Conservation (phyloP, 352 stramenopile genomes). For the Globisporangium uncinulatum region DNA sequence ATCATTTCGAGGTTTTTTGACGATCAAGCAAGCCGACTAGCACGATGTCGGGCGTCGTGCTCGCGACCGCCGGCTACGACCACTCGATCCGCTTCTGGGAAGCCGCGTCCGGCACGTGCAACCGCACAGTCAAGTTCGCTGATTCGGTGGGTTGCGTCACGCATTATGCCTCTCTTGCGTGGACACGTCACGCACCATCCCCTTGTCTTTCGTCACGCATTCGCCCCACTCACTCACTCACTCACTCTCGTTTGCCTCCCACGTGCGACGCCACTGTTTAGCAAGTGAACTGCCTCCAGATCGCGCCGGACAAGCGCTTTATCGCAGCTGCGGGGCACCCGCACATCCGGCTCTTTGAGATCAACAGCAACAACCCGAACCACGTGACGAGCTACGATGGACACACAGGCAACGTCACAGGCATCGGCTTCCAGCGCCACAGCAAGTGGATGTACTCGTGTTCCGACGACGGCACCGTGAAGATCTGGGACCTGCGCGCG, state of each 20-base stretch:
- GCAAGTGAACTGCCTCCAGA: constrained; percentile 97
- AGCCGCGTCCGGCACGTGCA: constrained; percentile 92
- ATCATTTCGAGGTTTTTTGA: no score
- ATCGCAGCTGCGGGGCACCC: constrained; percentile 97
- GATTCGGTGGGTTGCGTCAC: constrained; percentile 72
- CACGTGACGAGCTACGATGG: constrained; percentile 95
- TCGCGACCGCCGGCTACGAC: constrained; percentile 96
- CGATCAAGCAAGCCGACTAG: not conserved
- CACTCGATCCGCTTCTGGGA: constrained; percentile 99
- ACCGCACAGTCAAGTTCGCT: constrained; percentile 93
- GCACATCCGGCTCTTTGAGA: constrained; percentile 97
- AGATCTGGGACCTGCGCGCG: constrained; percentile 92
- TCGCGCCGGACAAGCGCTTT: constrained; percentile 96
- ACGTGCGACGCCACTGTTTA: constrained; percentile 5
- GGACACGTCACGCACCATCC: not conserved
- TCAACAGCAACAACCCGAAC: constrained; percentile 95
- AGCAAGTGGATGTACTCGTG: constrained; percentile 97
- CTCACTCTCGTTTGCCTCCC: not conserved
- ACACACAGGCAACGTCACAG: constrained; percentile 96
- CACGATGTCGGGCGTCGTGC: constrained; percentile 87
- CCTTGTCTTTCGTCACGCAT: constrained; percentile 2
- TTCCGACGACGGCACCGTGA: constrained; percentile 95
- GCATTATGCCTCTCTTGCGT: not conserved
- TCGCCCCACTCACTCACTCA: not conserved
- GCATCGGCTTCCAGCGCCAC: constrained; percentile 96